Base-by-base conservation (phyloP, 2,329 filamentous ascomycete species). In the Fusarium tupiense region DNA sequence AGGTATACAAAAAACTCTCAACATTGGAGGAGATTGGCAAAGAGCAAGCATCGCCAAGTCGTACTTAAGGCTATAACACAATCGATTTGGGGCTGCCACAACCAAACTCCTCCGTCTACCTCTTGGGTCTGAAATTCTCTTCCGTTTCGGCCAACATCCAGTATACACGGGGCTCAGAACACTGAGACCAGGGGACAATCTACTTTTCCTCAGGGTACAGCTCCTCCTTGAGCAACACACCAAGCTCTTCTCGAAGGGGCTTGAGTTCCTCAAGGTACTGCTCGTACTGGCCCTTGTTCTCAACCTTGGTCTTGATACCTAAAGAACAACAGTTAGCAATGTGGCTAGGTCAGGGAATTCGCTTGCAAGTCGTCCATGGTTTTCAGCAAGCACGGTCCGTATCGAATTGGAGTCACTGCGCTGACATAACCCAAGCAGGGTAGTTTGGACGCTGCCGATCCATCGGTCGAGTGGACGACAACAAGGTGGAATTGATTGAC, bases 261-360 rank as follows among this genome's bases (percentile, higher is more conserved):
- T 97, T 94, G 79, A 99, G 94, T 88, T 98, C 94, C 82, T 94
- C 89, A 72, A 99, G 91, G 87, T 97, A 98, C 88, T 98, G 93
- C 82, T 98, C 90, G 88, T 99, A 99, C 88, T 99, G 96, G 82
- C 91, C 91, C 86, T 94, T 93, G 91, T 97, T 99, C 91, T 99
- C 96, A 79, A 98, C 96, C 91, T 99, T 99, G 86, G 95, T 94
- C 89, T 98, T 98, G 90, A 99, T 93, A 82, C 96, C 95, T 98
- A 40, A 17, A 57, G 24, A 74, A 64, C n/a, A 20, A 33, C 31
- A 47, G 72, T 77, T 70, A 79, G 78, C 64, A 56, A 64, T 35
- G 24, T 35, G 47, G n/a, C 53, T 57, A 7, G 49, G 16, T 19
- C n/a, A 13, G 31, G 50, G 43, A 38, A 64, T 49, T 47, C 44